Evolutionary conservation across 1,284 basidiomycete species (phyloP), one percentile per base, ranked within the genome.

Genomic region (Trametes polyzona): DNA sequence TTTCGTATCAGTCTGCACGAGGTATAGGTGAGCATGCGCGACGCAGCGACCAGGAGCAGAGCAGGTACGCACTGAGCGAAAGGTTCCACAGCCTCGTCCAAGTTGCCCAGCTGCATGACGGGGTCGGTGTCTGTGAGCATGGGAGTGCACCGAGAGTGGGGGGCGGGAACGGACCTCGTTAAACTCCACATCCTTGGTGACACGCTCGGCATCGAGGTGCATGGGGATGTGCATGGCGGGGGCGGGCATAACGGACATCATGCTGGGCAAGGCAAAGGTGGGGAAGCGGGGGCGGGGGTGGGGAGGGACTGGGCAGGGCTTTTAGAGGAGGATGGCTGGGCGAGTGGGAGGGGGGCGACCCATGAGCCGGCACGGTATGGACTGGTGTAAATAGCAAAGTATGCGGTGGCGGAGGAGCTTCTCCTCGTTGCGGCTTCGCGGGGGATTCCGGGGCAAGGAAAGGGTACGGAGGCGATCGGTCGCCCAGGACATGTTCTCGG

Each of bases 1-100:
- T 75, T 64, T 73, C 77, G 48, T 71, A 82, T 65, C 67, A 79
- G 55, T 76, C 72, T 71, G 75, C 69, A 50, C 73, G 64, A 51
- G 29, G 30, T 27, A 17, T 43, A 26, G 12, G 50, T 43, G 19
- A 55, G 56, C 24, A 23, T 24, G 46, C 8, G 35, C 19, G 39
- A 42, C 26, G 17, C 17, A 24, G 40, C 19, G 52, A 32, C 32
- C 10, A n/a, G 12, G 9, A 12, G 23, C 8, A 6, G 24, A 27
- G 46, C 19, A 4, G 21, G 24, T 27, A 71, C 79, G 52, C 46
- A 87, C 85, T 81, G 77, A 44, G 82, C 81, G 65, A 85, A 86
- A 30, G 80, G 78, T 63, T 81, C 77, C 44, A 86, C 69, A 12
- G 83, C 84, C 57, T 85, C 83, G 49, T 73, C 70, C 51, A 82